Base-by-base conservation (phyloP, 139 green algal genomes). In the Pedinophyceae sp. region DNA sequence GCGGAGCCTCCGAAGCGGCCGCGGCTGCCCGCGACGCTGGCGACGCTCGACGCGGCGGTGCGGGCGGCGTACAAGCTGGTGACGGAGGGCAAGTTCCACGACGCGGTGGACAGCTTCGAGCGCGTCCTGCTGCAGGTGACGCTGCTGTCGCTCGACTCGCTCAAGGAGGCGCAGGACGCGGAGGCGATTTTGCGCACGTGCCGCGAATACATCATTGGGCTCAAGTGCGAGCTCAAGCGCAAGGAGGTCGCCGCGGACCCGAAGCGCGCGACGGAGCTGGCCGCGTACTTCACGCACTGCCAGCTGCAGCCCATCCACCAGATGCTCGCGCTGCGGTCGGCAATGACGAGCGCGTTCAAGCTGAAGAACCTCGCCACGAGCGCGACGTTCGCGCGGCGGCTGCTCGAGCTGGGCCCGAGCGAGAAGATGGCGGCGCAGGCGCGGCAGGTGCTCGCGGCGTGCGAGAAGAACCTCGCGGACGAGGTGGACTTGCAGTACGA, bases 271-370 rank as follows among this genome's bases (percentile, higher is more conserved):
- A 84, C 85, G 3, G 92, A 97, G 81, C 76, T 99, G 58, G 87
- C 92, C 17, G 89, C 87, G 10, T 99, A 97, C 79, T 97, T 99
- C 76, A 98, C 92, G 20, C 91, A 99, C 77, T 93, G 78, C 78
- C 77, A 81, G 38, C 59, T 82, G 66, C 74, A 87, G 76, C 79
- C 84, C 0, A 77, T 93, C 62, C 91, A 98, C 77, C 53, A 75
- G 56, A 78, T 76, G 41, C 85, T 97, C 24, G 65, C 60, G 10
- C 72, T 99, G 55, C 73, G 84, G 53, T 78, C 69, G 4, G 92
- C 92, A 40, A 96, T 97, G 87, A 79, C 67, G 30, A 75, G 84
- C 34, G 90, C 91, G 74, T 97, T 86, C 89, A 97, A 97, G 78
- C 58, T 92, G 20, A 91, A 93, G 64, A 93, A 94, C 70, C 88